Evolutionary conservation across 345 rosid genomes (phyloP), one percentile per base, ranked within the genome.

Genomic region (Abelmoschus esculentus): DNA sequence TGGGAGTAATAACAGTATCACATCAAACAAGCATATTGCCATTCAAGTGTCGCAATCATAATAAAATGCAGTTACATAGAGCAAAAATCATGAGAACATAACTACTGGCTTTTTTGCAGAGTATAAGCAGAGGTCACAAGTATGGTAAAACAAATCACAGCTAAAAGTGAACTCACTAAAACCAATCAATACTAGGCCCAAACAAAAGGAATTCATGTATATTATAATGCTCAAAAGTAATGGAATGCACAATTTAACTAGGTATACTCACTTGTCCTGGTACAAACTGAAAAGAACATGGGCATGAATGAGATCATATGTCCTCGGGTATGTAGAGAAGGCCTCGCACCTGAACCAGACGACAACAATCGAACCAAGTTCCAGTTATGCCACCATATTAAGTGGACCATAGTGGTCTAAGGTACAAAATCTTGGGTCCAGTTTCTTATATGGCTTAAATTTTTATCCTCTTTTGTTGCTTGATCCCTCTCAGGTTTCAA

Each of bases 251-350:
- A 42, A 32, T 74, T 54, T 40, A 5, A 70, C 53, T 22, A 69
- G 9, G 15, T 68, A 70, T 42, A 84, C 97, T 74, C 79, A 96
- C 99, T 80, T 96, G 77, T 87, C 86, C 65, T 85, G 85, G 90
- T 90, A 96, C 64, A 96, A 70, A 77, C 92, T 90, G 84, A 96
- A 90, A 79, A 96, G 78, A 5, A 87, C 87, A 74, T 84, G 77
- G 7, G 99, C 98, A 74, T 96, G 99, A 70, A 96, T 85, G 49
- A 96, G 79, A 74, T 96, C 99, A 57, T 96, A 96, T 38, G 99
- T 90, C 83, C 99, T 96, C 42, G 97, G 99, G 71, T 96, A 96
- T 17, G 99, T 92, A 17, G 98, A 96, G 89, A 96, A 92, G 60
- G 85, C 96, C 84, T 96, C 98, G 79, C 99, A 92, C 98, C 99